Evolutionary conservation across 805 yeast genomes (phyloP).

Genomic region (Metschnikowia continentalis): DNA sequence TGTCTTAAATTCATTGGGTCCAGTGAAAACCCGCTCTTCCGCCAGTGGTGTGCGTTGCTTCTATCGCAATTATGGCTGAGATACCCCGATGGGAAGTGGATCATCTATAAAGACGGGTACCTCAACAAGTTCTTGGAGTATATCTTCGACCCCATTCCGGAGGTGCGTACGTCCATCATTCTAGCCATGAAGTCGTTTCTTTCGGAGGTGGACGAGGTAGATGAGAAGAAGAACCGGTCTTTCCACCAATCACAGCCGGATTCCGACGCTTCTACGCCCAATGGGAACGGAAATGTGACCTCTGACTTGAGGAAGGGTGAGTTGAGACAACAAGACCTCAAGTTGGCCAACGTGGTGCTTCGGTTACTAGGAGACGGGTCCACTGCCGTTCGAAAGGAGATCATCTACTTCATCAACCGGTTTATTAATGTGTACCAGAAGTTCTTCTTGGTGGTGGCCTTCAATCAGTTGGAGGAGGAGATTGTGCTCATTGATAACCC

Average conservation of each 20-base stretch:
- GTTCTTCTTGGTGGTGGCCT: conserved; percentile 83
- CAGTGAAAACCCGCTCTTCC: conserved; percentile 76
- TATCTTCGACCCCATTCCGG: conserved; percentile 88
- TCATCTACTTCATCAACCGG: conserved; percentile 70
- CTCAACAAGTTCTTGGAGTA: conserved; percentile 52
- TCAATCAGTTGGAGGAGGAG: conserved; percentile 78
- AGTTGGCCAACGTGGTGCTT: conserved; percentile 64
- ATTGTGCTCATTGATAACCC: conserved; percentile 62
- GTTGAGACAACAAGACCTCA: conserved; percentile 62
- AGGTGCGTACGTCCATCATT: conserved; percentile 82
- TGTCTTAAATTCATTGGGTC: conserved; percentile 61
- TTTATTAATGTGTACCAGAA: conserved; percentile 65
- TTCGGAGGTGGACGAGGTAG: conserved; percentile 39
- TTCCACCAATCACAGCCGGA: conserved; percentile 3
- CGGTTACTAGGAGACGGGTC: conserved; percentile 81
- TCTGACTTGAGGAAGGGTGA: conserved; percentile 41
- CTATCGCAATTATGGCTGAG: conserved; percentile 72
- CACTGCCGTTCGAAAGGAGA: conserved; percentile 81
- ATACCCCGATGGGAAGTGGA: conserved; percentile 70
- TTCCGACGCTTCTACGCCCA: conserved; percentile 9
- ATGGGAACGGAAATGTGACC: conserved; percentile 10
- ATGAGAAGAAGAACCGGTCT: conserved; percentile 1
- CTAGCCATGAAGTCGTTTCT: conserved; percentile 68
- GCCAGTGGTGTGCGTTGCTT: conserved; percentile 89
- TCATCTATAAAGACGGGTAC: conserved; percentile 61